phyloP scores from a whole-genome alignment of 202 grass and related monocot genomes.

The Saccharum hybrid region DNA sequence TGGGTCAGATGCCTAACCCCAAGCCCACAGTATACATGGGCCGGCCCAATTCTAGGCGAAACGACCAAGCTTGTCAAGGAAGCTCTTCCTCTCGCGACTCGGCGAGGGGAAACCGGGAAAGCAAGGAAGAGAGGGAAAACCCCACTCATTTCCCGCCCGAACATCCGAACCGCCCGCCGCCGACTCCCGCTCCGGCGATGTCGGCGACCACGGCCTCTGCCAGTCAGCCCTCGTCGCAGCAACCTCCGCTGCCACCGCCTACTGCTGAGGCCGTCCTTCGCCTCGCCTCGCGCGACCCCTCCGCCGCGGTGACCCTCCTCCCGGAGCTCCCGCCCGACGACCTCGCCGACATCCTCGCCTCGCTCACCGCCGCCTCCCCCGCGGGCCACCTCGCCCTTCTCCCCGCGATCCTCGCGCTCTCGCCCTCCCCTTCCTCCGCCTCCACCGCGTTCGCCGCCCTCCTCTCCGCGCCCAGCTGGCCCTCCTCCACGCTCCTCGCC shows the following conservation, averaged over 20 bases:
- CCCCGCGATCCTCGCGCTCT: conserved; percentile 49
- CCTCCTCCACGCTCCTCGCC: conserved; percentile 63
- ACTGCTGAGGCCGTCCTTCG: conserved; percentile 41
- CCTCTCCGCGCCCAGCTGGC: conserved; percentile 57
- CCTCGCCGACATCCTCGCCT: conserved; percentile 50
- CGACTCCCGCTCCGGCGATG: conserved; percentile 40
- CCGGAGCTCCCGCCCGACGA: conserved; percentile 40
- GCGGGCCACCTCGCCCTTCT: conserved; percentile 59
- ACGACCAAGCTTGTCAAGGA: neutral
- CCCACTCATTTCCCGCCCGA: conserved; percentile 32
- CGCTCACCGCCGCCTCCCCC: conserved; percentile 53
- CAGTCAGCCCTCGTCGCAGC: conserved; percentile 39
- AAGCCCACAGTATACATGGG: neutral
- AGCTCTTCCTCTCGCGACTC: neutral
- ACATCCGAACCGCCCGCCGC: conserved; percentile 37
- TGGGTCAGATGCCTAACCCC: too few species aligned
- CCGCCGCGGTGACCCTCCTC: conserved; percentile 41
- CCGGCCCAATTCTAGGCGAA: neutral
- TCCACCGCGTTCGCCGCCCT: conserved; percentile 46
- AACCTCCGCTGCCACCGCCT: conserved; percentile 28
- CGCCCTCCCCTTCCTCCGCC: conserved; percentile 36
- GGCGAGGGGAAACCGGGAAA: neutral
- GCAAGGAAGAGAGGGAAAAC: neutral
- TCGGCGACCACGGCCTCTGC: conserved; percentile 34
- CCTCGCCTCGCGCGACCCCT: conserved; percentile 49